A percentile compares a stretch with the other conserved stretches of the same genome.
Evolutionary conservation across 495 filamentous ascomycete species (phyloP).

Genomic region (Neurospora pannonica): DNA sequence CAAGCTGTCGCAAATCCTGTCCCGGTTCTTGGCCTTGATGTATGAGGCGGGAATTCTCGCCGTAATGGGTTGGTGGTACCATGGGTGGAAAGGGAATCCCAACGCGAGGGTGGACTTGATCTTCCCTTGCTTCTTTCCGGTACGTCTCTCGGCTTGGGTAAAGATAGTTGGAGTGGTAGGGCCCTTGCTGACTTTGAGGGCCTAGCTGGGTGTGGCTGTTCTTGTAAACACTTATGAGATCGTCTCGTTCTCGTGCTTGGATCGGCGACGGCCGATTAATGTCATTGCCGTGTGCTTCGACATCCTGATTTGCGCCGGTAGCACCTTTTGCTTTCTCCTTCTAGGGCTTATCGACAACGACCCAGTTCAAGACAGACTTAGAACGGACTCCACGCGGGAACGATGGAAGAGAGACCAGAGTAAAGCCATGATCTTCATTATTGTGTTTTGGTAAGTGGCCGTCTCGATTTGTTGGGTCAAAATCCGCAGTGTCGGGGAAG

Average conservation of each 20-base stretch:
- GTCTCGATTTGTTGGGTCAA: neutral
- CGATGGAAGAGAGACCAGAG: slow-evolving; percentile 12
- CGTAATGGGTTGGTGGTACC: slow-evolving; percentile 13
- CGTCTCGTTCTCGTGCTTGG: slow-evolving; percentile 9
- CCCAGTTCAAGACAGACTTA: neutral
- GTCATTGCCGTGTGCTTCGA: slow-evolving; percentile 12
- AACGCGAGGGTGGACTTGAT: slow-evolving; percentile 14
- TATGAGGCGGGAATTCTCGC: slow-evolving; percentile 9
- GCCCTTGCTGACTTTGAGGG: neutral
- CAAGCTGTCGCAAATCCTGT: slow-evolving; percentile 8
- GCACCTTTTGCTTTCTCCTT: slow-evolving; percentile 19
- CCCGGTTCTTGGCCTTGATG: slow-evolving; percentile 6
- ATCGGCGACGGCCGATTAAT: slow-evolving; percentile 12
- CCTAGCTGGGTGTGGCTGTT: slow-evolving; percentile 7
- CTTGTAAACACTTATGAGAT: slow-evolving; percentile 13
- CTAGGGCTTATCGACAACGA: slow-evolving; percentile 7
- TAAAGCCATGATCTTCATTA: slow-evolving; percentile 22
- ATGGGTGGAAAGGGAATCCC: slow-evolving; percentile 9
- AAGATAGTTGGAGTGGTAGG: neutral
- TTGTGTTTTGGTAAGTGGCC: slow-evolving; percentile 16
- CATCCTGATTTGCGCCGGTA: slow-evolving; percentile 6
- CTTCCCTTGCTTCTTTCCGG: slow-evolving; percentile 20
- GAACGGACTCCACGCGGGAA: neutral
- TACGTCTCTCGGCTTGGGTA: neutral
- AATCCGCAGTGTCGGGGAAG: neutral